phyloP scores from a whole-genome alignment of 2,329 filamentous ascomycete species.

The Domatiomyces globalis region DNA sequence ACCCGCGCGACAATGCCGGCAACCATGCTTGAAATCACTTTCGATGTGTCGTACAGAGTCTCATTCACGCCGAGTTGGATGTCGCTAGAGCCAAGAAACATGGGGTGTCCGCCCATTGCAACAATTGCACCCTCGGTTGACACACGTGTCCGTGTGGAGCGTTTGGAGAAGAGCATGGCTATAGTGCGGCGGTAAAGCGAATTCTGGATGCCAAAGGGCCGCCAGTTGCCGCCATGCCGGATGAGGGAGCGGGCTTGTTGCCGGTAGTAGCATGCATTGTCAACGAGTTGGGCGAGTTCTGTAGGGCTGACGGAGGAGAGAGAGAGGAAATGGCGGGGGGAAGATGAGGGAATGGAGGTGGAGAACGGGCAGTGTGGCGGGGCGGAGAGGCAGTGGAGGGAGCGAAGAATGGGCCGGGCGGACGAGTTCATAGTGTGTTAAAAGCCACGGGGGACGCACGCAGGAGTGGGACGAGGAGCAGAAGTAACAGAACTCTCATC shows the following conservation, averaged over 20 bases:
- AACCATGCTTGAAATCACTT: slow-evolving; percentile 89
- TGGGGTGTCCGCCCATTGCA: slow-evolving; percentile 79
- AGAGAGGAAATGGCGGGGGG: slow-evolving; percentile 77
- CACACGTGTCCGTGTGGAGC: slow-evolving; percentile 81
- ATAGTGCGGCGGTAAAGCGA: slow-evolving; percentile 64
- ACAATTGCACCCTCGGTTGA: slow-evolving; percentile 84
- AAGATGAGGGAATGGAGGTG: slow-evolving; percentile 37
- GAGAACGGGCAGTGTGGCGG: slow-evolving; percentile 3
- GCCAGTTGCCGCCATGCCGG: slow-evolving; percentile 24
- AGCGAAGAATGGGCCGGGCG: slow-evolving; percentile 3
- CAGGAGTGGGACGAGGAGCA: neutral
- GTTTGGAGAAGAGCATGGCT: slow-evolving; percentile 94
- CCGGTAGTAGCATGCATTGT: slow-evolving; percentile 69
- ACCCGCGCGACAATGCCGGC: slow-evolving; percentile 71
- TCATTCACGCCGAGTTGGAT: slow-evolving; percentile 94
- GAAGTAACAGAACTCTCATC: neutral
- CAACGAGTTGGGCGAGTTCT: slow-evolving; percentile 70
- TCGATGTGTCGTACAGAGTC: slow-evolving; percentile 78
- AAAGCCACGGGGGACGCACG: too few relatives aligned
- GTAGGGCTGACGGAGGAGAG: slow-evolving; percentile 69
- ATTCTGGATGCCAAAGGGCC: slow-evolving; percentile 31
- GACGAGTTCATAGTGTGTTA: neutral
- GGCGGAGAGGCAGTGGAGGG: neutral
- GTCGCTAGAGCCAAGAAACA: slow-evolving; percentile 92
- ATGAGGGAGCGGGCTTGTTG: neutral